Base-by-base conservation (phyloP, 306 rosid genomes). In the Nissolia schottii region DNA sequence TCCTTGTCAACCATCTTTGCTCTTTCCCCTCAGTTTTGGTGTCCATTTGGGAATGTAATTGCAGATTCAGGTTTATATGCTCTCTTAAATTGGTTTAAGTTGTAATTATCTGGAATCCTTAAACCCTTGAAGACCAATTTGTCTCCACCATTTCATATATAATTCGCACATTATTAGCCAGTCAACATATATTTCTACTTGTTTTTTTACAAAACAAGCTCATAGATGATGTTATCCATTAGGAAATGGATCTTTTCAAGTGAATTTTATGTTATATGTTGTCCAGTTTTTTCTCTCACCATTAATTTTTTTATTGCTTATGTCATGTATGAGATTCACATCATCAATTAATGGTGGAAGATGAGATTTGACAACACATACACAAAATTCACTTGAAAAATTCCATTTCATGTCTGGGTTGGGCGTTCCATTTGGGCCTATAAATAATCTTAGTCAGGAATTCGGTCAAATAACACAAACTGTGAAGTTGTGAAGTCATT, bases 41-140 rank as follows among this genome's bases (percentile, higher is more conserved):
- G 60, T 78, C 80, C 57, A 41, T 76, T 66, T 63, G 66, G 66
- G 67, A 76, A 81, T 78, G 83, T 67, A 83, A 73, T 76, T 80
- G 86, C 81, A 75, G 71, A 76, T 81, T n/a, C 81, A 66, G 78
- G 73, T 75, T 82, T 63, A 28, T 67, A 54, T 56, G 43, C 64
- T 80, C 76, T 63, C 58, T 55, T 43, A 57, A n/a, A 68, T 73
- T 43, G 82, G 71, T 73, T 73, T 73, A 53, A 37, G 68, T 18
- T 80, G 82, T 81, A 81, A 77, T 76, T 57, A 77, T 60, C 34
- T n/a, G 34, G 71, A 58, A 63, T 65, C 59, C 48, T 58, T 43
- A 9, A 35, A 71, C 63, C 63, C 55, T 59, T 27, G 19, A 31
- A 65, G 60, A 20, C 50, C 40, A 29, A 58, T 28, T 70, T 27